These are phyloP conservation scores for Fusarium luffae DNA, from an alignment of 2,329 filamentous ascomycete species.

Conservation along the genomic window DNA sequence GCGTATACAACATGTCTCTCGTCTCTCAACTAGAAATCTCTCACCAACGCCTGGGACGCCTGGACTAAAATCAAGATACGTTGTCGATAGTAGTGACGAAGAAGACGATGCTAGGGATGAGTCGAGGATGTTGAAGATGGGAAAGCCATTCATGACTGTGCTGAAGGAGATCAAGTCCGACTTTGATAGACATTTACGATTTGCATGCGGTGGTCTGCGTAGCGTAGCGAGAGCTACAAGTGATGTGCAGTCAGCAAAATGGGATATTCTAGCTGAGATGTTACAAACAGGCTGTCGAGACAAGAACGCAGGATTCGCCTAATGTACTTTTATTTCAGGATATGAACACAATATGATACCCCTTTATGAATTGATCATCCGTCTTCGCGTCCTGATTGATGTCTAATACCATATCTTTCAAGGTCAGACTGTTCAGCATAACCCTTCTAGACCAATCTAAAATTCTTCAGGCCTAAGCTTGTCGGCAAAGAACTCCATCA, in stretches of 20 bases:
- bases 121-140: conserved; percentile 19
- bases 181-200: conserved; percentile 73
- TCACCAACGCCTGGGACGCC: conserved; percentile 34
- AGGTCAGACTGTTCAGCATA: not conserved
- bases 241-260: conserved; percentile 68
- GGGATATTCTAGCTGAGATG: conserved; percentile 86
- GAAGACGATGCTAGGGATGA: conserved; percentile 46
- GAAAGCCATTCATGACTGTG: conserved; percentile 61
- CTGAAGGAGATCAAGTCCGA: conserved; percentile 69
- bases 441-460: not conserved
- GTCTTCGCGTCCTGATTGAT: not conserved
- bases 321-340: conserved; percentile 2
- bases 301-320: conserved; percentile 33
- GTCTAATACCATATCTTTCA: not conserved
- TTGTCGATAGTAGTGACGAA: conserved; percentile 38
- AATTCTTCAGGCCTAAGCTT: conserved; percentile 58
- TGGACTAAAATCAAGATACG: conserved; percentile 44
- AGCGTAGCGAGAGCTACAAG: conserved; percentile 80
- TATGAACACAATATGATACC: conserved; percentile 43
- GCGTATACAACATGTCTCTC: conserved; percentile 50
- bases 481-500: conserved; percentile 86
- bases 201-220: conserved; percentile 77
- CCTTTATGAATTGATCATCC: conserved; percentile 7
- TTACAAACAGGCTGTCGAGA: conserved; percentile 65
- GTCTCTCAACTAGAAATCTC: conserved; percentile 34